These are phyloP conservation scores for Cerrena zonata DNA, from an alignment of 1,284 basidiomycete species.

Conservation along the genomic window DNA sequence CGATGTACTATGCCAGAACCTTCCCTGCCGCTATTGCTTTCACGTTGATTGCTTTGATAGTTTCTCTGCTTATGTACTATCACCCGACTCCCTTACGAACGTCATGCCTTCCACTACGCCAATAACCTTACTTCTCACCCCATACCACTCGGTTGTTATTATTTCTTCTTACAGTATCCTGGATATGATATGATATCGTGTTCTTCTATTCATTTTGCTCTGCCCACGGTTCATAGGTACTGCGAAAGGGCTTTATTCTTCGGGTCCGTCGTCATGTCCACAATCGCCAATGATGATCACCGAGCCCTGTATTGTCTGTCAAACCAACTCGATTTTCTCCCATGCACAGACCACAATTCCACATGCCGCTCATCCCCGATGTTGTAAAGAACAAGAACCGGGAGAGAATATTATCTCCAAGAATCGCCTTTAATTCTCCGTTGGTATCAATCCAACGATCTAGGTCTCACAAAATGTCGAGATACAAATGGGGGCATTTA, in stretches of 20 bases:
- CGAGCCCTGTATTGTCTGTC: background rate
- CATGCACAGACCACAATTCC: constrained; percentile 1
- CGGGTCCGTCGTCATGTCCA: background rate
- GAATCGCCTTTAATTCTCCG: background rate
- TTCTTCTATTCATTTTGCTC: background rate
- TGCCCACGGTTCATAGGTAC: background rate
- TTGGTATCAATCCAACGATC: background rate
- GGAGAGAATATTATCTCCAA: background rate
- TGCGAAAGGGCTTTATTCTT: background rate
- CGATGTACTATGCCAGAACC: background rate
- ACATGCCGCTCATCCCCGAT: too few species aligned
- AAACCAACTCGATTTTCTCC: constrained; percentile 3
- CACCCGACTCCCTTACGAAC: background rate
- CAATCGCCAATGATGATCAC: constrained; percentile 2
- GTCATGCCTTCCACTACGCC: background rate
- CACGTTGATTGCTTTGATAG: constrained; percentile 4
- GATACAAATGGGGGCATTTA: background rate
- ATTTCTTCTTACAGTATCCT: background rate
- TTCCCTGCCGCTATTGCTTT: constrained; percentile 8
- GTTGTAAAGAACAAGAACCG: background rate
- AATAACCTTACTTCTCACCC: background rate
- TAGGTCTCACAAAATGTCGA: constrained; percentile 6
- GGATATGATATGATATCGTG: background rate
- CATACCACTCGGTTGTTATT: background rate
- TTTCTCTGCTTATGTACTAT: background rate